Percentiles rank a stretch among this genome's conserved stretches.
These are phyloP conservation scores for Tylopilus plumbeoviolaceoides DNA, from an alignment of 768 basidiomycete species.

Conservation along the genomic window DNA sequence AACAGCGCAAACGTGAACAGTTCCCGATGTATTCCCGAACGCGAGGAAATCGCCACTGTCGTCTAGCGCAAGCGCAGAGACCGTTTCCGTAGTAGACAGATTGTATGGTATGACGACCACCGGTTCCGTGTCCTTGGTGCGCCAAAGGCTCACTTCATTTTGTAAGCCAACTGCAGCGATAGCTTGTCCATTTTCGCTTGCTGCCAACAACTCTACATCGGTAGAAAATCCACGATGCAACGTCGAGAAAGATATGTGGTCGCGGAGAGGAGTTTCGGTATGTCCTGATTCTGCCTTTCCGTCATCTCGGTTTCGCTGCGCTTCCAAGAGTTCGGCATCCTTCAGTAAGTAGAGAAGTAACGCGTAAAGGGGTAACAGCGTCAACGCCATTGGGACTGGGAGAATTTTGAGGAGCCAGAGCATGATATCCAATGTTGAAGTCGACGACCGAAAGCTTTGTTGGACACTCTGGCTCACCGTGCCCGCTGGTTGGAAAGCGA, in stretches of 20 bases:
- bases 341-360: slow-evolving; percentile 85
- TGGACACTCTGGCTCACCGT: slow-evolving; percentile 23
- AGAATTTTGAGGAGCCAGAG: slow-evolving; percentile 82
- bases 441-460: slow-evolving; percentile 41
- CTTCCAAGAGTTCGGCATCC: slow-evolving; percentile 86
- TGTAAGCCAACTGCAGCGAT: slow-evolving; percentile 72
- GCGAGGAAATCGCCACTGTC: slow-evolving; percentile 59
- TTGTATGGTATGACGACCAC: slow-evolving; percentile 43
- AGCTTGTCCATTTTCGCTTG: slow-evolving; percentile 61
- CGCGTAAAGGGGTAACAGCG: slow-evolving; percentile 68
- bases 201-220: slow-evolving; percentile 78
- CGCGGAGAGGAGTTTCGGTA: slow-evolving; percentile 32
- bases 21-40: slow-evolving; percentile 66
- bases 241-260: slow-evolving; percentile 54
- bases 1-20: slow-evolving; percentile 61
- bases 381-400: slow-evolving; percentile 76
- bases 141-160: slow-evolving; percentile 75
- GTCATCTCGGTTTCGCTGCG: slow-evolving; percentile 64
- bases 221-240: slow-evolving; percentile 78
- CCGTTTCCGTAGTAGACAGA: slow-evolving; percentile 42
- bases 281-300: slow-evolving; percentile 33
- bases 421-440: slow-evolving; percentile 50
- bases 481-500: slow-evolving; percentile 55
- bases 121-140: slow-evolving; percentile 39
- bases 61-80: slow-evolving; percentile 64